These are phyloP conservation scores for Wickerhamiella australiensis DNA, from an alignment of 805 yeast genomes.

Conservation along the genomic window DNA sequence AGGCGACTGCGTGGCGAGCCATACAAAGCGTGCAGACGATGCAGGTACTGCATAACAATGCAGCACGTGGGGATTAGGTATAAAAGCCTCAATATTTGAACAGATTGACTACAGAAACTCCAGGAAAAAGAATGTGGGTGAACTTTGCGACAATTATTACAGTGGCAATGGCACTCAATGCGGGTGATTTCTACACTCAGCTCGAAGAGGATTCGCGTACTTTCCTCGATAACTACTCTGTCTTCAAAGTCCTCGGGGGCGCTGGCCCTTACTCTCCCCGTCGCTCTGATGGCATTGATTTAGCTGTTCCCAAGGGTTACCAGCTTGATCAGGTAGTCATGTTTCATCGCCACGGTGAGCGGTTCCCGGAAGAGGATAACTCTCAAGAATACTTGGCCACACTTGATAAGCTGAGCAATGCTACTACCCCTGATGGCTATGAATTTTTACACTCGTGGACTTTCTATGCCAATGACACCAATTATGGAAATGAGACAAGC, in stretches of 20 bases:
- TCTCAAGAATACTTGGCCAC: slow-evolving; percentile 21
- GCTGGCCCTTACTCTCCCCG: slow-evolving; percentile 40
- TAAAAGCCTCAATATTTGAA: too few species aligned
- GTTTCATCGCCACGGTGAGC: slow-evolving; percentile 43
- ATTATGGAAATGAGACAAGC: slow-evolving; percentile 33
- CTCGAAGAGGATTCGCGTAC: neutral
- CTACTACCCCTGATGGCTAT: slow-evolving; percentile 15
- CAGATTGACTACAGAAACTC: too few species aligned
- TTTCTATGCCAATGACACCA: slow-evolving; percentile 28
- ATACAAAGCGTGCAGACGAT: neutral
- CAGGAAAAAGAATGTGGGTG: neutral
- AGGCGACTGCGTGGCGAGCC: too few species aligned
- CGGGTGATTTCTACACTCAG: neutral
- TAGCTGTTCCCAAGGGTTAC: slow-evolving; percentile 38
- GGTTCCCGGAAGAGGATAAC: slow-evolving; percentile 30
- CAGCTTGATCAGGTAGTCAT: slow-evolving; percentile 39
- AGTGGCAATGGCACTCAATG: neutral
- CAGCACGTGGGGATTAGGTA: neutral
- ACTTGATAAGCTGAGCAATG: slow-evolving; percentile 14
- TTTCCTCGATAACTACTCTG: slow-evolving; percentile 34
- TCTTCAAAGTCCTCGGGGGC: slow-evolving; percentile 37
- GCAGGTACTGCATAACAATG: neutral
- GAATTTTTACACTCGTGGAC: slow-evolving; percentile 18
- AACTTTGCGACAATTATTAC: neutral
- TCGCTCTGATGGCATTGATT: slow-evolving; percentile 38